Evolutionary conservation across 352 stramenopile genomes (phyloP), one percentile per base, ranked within the genome.

Genomic region (Phytophthora palmivora): DNA sequence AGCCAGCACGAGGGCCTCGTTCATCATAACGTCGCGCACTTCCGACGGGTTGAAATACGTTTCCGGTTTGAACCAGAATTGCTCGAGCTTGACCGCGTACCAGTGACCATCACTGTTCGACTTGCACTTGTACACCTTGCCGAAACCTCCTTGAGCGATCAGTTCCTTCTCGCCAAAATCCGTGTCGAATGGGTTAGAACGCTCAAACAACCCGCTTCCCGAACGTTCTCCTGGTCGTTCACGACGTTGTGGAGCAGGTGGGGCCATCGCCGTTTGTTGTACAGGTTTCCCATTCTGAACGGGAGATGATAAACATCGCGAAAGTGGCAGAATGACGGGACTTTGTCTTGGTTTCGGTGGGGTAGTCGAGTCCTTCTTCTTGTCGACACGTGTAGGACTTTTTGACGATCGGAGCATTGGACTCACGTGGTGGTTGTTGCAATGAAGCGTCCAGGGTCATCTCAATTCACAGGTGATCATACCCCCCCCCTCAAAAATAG

Each of bases 1-100:
- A 9, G 92, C 92, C 58, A 98, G 87, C 6, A 93, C 94, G 1
- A 94, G 86, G 3, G 97, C 94, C 61, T 98, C 95, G 50, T 97
- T 92, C 60, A 96, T 82, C 49, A 98, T 86, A 48, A 97, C 97
- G 59, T 90, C 77, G 47, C 97, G 96, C 48, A 97, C 76, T 38
- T 91, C 77, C 0, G 69, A 73, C 26, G 83, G 83, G 19, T 87
- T 88, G 57, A 92, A 92, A 30, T 88, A 91, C 42, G 82, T 84
- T 57, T 92, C 80, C 24, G 85, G 85, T 42, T 91, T 91, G 74
- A 94, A 92, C 72, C 82, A 88, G 48, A 94, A 91, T 52, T 91
- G 78, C 60, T 92, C 81, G 24, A 91, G 60, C 58, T 94, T 94
- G 63, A 94, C 76, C 0, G 85, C 85, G 56, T 94, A 92, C 74